A percentile compares a stretch with the other conserved stretches of the same genome.
phyloP scores from a whole-genome alignment of 371 early-diverging fungal genomes.

The Mortierella sp. region DNA sequence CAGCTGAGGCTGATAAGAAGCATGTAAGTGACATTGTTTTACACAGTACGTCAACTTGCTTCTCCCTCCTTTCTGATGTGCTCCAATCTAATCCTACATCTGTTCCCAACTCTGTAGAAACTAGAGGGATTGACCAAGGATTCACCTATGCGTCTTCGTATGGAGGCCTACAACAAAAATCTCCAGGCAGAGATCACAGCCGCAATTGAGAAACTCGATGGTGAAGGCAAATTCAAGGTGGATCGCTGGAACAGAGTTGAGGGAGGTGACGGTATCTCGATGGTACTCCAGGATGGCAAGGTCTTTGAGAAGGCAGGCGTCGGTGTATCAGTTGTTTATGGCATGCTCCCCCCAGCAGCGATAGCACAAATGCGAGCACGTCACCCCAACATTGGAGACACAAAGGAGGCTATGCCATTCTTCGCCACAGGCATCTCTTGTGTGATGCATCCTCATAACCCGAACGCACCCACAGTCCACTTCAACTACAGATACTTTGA shows the following conservation, averaged over 20 bases:
- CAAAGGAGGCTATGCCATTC: slow-evolving; percentile 71
- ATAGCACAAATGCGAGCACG: slow-evolving; percentile 83
- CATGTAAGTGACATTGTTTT: slow-evolving; percentile 18
- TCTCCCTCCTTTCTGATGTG: neutral
- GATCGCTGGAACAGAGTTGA: slow-evolving; percentile 87
- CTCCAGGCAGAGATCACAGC: slow-evolving; percentile 80
- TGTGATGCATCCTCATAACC: slow-evolving; percentile 96
- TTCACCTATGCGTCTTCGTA: slow-evolving; percentile 83
- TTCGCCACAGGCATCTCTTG: slow-evolving; percentile 94
- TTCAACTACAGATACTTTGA: slow-evolving; percentile 98
- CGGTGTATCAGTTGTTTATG: slow-evolving; percentile 83
- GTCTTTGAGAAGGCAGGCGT: slow-evolving; percentile 98
- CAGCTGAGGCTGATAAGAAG: slow-evolving; percentile 35
- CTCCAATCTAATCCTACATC: neutral
- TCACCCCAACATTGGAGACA: slow-evolving; percentile 70
- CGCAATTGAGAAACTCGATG: slow-evolving; percentile 73
- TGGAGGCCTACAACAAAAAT: slow-evolving; percentile 82
- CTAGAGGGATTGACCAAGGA: slow-evolving; percentile 44
- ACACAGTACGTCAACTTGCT: neutral
- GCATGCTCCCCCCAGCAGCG: slow-evolving; percentile 80
- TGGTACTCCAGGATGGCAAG: slow-evolving; percentile 91
- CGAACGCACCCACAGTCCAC: slow-evolving; percentile 95
- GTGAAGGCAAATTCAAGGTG: slow-evolving; percentile 74
- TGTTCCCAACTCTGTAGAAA: slow-evolving; percentile 23
- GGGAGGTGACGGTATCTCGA: slow-evolving; percentile 92